These are phyloP conservation scores for Candida namnaoensis DNA, from an alignment of 805 yeast genomes.

Conservation along the genomic window DNA sequence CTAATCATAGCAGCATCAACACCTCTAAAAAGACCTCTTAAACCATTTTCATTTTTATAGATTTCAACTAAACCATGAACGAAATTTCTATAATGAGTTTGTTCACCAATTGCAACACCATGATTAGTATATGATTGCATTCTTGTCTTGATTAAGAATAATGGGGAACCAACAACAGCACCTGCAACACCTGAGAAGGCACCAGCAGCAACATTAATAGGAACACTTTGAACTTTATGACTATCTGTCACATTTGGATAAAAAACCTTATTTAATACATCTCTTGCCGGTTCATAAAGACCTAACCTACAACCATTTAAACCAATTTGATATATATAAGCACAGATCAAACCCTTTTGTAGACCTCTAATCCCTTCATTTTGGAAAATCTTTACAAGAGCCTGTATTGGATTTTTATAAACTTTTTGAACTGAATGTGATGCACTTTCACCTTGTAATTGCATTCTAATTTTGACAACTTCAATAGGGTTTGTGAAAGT, in stretches of 20 bases:
- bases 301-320: slow-evolving; percentile 94
- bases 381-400: slow-evolving; percentile 57
- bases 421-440: slow-evolving; percentile 40
- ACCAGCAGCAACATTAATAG: slow-evolving; percentile 72
- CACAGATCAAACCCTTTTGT: slow-evolving; percentile 85
- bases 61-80: slow-evolving; percentile 62
- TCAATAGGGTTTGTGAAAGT: slow-evolving; percentile 96
- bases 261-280: slow-evolving; percentile 41
- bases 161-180: slow-evolving; percentile 83
- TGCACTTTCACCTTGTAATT: slow-evolving; percentile 85
- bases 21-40: slow-evolving; percentile 78
- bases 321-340: slow-evolving; percentile 84
- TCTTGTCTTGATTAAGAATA: slow-evolving; percentile 87
- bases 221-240: slow-evolving; percentile 36
- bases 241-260: slow-evolving; percentile 40
- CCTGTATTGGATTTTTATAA: slow-evolving; percentile 84
- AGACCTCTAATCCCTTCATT: slow-evolving; percentile 84
- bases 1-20: slow-evolving; percentile 91
- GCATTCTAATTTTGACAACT: slow-evolving; percentile 92
- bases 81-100: slow-evolving; percentile 73
- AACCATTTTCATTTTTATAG: slow-evolving; percentile 51
- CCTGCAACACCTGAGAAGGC: slow-evolving; percentile 83
- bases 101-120: slow-evolving; percentile 71
- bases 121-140: slow-evolving; percentile 84
- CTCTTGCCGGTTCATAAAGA: slow-evolving; percentile 82